Conservation (phyloP, 2,329 filamentous ascomycete species). For the Trichoderma sp. region DNA sequence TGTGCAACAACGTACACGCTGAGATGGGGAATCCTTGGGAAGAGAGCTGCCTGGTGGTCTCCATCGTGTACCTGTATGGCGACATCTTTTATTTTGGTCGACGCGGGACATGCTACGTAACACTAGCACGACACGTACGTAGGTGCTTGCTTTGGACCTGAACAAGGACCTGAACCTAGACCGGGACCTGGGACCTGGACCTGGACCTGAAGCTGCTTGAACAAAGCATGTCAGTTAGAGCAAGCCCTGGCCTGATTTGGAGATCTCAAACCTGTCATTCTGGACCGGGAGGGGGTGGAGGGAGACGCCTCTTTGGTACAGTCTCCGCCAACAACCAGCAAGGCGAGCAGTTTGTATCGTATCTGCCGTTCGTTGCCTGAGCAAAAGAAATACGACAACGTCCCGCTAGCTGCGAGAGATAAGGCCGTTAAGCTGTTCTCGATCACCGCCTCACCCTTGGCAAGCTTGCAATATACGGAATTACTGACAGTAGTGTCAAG, state of each 20-base stretch:
- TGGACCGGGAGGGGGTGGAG: not conserved
- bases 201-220: not conserved
- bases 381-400: not conserved
- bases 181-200: not conserved
- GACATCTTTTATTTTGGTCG: not conserved
- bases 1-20: conserved; percentile 4
- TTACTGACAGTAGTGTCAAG: not conserved
- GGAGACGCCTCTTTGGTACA: not conserved
- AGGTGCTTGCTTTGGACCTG: not conserved
- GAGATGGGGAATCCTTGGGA: not conserved
- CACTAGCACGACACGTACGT: not conserved
- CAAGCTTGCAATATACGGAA: not conserved
- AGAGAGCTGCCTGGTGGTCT: not conserved
- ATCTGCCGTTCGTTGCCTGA: not conserved
- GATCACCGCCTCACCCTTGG: not conserved
- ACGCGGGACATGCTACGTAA: conserved; percentile 8
- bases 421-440: not conserved
- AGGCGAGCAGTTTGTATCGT: not conserved
- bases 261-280: conserved; percentile 13
- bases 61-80: not conserved
- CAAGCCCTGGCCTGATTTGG: not conserved
- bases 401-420: not conserved
- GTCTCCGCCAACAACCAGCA: not conserved
- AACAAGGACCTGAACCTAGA: not conserved
- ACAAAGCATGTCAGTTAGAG: not conserved